A percentile compares a stretch with the other conserved stretches of the same genome.
phyloP scores from a whole-genome alignment of 345 rosid genomes.

The Garcia nutans region DNA sequence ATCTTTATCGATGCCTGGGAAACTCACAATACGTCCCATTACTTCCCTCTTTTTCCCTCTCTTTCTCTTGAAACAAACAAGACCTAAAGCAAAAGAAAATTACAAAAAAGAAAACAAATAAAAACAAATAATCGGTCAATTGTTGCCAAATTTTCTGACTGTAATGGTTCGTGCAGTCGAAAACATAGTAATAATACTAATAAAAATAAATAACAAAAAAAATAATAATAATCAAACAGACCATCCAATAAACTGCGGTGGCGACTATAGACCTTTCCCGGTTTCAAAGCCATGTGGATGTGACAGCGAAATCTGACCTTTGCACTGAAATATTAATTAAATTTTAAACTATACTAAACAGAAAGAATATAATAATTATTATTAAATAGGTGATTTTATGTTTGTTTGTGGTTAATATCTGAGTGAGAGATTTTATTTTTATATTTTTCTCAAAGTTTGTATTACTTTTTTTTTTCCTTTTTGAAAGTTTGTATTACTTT shows the following conservation, averaged over 20 bases:
- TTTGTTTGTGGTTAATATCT: too few species aligned
- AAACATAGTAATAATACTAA: not conserved
- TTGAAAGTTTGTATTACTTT: too few species aligned
- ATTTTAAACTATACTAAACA: too few species aligned
- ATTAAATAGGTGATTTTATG: too few species aligned
- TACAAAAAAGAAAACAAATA: too few species aligned
- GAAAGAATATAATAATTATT: too few species aligned
- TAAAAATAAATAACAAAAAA: not conserved
- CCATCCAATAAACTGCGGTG: not conserved
- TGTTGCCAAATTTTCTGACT: too few species aligned
- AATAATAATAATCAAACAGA: not conserved
- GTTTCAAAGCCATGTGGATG: constrained; percentile 34
- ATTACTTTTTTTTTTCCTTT: too few species aligned
- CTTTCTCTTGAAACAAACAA: constrained; percentile 14
- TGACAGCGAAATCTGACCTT: too few species aligned
- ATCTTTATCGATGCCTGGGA: constrained; percentile 48
- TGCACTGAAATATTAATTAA: too few species aligned
- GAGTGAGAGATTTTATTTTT: too few species aligned
- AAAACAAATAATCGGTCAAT: not conserved
- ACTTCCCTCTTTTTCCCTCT: not conserved
- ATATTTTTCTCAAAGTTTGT: too few species aligned
- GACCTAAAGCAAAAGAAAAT: not conserved
- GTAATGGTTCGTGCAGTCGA: not conserved
- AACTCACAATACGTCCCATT: constrained; percentile 27
- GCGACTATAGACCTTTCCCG: constrained; percentile 21